phyloP scores from a whole-genome alignment of 2,329 filamentous ascomycete genomes.

The Blumeria hordei region DNA sequence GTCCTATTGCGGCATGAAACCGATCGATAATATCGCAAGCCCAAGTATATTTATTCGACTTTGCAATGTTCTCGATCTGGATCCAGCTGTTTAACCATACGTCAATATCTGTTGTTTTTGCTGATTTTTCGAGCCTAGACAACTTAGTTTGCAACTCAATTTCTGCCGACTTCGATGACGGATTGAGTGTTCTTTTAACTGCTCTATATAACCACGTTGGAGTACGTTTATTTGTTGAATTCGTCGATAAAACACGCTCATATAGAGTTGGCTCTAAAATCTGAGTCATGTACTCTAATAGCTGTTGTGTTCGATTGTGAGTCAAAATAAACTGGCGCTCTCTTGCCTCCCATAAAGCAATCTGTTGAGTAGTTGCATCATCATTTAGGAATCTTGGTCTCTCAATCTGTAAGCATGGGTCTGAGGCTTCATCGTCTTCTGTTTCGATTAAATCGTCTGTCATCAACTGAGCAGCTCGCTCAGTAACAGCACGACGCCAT shows the following conservation, averaged over 20 bases:
- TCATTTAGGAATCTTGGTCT: background rate
- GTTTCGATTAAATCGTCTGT: background rate
- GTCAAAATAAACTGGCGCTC: background rate
- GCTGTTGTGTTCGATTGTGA: background rate
- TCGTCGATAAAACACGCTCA: background rate
- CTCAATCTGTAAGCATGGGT: background rate
- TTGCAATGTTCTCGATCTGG: background rate
- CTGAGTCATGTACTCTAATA: background rate
- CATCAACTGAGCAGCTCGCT: background rate
- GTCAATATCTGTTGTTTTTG: background rate
- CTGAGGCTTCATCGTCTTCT: background rate
- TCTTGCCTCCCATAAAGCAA: background rate
- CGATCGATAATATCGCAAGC: background rate
- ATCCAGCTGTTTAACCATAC: slow-evolving; percentile 1
- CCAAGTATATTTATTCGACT: background rate
- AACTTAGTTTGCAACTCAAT: background rate
- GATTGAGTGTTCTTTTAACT: background rate
- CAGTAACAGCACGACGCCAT: background rate
- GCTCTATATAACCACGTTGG: background rate
- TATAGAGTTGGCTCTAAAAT: background rate
- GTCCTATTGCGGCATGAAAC: background rate
- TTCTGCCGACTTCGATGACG: background rate
- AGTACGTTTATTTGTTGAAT: background rate
- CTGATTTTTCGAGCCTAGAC: background rate
- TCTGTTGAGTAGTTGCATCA: background rate